Evolutionary conservation across 306 rosid species (phyloP).

Genomic region (Vicia faba): DNA sequence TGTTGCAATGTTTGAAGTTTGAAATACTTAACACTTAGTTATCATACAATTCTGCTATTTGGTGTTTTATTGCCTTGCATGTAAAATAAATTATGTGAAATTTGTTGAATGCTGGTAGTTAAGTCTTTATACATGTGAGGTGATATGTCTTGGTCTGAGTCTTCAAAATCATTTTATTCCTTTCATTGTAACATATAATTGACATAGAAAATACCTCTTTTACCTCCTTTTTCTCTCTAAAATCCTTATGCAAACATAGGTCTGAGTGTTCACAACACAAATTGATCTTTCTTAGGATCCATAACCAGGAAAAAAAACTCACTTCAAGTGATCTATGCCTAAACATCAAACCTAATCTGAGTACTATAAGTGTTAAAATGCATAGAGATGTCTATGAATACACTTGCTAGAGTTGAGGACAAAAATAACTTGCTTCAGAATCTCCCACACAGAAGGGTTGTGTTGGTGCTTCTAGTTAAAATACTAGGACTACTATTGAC

Average conservation of each 20-base stretch:
- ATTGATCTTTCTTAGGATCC: constrained; percentile 1
- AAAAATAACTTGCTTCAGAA: constrained; percentile 33
- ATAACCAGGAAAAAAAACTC: background rate
- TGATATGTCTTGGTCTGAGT: background rate
- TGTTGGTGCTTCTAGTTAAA: background rate
- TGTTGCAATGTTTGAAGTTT: constrained; percentile 30
- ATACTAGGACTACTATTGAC: background rate
- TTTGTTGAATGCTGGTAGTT: background rate
- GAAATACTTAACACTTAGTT: constrained; percentile 4
- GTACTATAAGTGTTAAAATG: constrained; percentile 17
- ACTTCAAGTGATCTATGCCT: constrained; percentile 15
- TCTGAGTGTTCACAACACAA: background rate
- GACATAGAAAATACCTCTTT: background rate
- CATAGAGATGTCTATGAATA: constrained; percentile 14
- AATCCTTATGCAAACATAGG: constrained; percentile 1
- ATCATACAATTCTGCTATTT: constrained; percentile 20
- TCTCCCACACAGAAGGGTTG: constrained; percentile 3
- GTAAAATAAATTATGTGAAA: background rate
- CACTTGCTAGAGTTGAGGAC: constrained; percentile 14
- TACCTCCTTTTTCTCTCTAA: background rate
- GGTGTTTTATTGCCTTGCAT: constrained; percentile 14
- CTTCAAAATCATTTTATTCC: background rate
- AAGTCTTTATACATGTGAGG: background rate
- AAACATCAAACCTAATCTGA: background rate
- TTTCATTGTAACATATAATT: background rate